These are phyloP conservation scores for Penicillium arizonense DNA, from an alignment of 495 filamentous ascomycete genomes.

Conservation along the genomic window DNA sequence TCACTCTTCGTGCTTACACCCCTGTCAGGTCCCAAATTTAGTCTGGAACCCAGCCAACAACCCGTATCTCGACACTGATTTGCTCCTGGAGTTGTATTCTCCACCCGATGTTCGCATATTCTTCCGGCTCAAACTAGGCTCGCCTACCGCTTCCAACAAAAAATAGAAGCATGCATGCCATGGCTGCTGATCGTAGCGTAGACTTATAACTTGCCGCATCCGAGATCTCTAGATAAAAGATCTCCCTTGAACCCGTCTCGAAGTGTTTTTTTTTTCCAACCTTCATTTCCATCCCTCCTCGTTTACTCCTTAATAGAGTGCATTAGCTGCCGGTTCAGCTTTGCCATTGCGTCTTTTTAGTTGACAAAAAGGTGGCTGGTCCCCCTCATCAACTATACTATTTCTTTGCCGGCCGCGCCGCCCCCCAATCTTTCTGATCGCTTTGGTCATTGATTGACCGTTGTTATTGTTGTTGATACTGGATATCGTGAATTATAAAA, in stretches of 20 bases:
- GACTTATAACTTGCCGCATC: slow-evolving; percentile 15
- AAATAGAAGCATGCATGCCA: slow-evolving; percentile 16
- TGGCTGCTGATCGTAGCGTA: slow-evolving; percentile 11
- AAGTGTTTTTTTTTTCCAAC: slow-evolving; percentile 6
- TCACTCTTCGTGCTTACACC: slow-evolving; percentile 8
- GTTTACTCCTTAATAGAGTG: slow-evolving; percentile 13
- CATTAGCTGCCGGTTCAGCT: slow-evolving; percentile 41
- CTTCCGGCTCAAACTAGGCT: neutral
- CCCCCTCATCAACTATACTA: slow-evolving; percentile 13
- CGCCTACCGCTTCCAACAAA: slow-evolving; percentile 5
- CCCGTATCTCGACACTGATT: slow-evolving; percentile 7
- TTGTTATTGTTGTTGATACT: neutral
- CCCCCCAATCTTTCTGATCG: neutral
- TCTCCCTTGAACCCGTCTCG: slow-evolving; percentile 5
- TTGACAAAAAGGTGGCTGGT: slow-evolving; percentile 14
- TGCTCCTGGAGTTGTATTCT: slow-evolving; percentile 11
- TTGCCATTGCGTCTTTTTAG: slow-evolving; percentile 29
- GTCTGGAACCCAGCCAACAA: slow-evolving; percentile 7
- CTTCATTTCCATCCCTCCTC: slow-evolving; percentile 10
- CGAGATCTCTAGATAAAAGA: slow-evolving; percentile 11
- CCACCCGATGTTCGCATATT: slow-evolving; percentile 21
- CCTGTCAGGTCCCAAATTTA: slow-evolving; percentile 24
- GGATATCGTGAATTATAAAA: neutral
- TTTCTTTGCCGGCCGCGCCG: slow-evolving; percentile 7
- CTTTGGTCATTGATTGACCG: neutral